Conservation (phyloP, 2,329 filamentous ascomycete species). For the Cladophialophora chaetospira region DNA sequence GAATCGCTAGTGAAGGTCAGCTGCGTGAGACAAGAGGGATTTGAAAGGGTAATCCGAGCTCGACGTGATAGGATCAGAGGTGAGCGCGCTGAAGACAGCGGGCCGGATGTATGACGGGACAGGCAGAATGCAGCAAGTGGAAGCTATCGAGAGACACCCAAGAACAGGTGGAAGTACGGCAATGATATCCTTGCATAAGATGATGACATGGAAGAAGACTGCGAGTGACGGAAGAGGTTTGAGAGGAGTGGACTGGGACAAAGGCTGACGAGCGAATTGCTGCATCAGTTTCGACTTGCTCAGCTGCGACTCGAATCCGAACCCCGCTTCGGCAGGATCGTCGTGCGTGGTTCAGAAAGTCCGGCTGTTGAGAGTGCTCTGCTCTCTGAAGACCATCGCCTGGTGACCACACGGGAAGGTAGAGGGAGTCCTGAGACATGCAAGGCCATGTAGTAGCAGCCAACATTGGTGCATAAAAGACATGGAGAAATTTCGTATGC, state of each 20-base stretch:
- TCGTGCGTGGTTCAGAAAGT: background rate
- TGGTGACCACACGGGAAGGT: background rate
- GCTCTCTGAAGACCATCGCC: background rate
- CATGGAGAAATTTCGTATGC: too few species aligned
- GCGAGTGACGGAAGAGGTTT: slow-evolving; percentile 18
- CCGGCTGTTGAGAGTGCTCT: background rate
- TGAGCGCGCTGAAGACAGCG: background rate
- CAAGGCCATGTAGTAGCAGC: too few species aligned
- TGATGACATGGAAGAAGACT: slow-evolving; percentile 11
- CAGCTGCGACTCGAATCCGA: slow-evolving; percentile 12
- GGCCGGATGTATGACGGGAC: slow-evolving; percentile 9
- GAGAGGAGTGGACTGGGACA: slow-evolving; percentile 14
- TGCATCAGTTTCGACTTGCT: slow-evolving; percentile 4
- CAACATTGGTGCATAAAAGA: too few species aligned
- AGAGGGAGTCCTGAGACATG: background rate
- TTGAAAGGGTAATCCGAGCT: background rate
- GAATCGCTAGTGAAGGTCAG: slow-evolving; percentile 18
- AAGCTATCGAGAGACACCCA: background rate
- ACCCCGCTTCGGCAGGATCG: slow-evolving; percentile 14
- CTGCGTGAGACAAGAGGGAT: background rate
- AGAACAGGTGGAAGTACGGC: slow-evolving; percentile 10
- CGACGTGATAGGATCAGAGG: background rate
- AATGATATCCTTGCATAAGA: slow-evolving; percentile 22
- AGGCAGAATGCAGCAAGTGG: slow-evolving; percentile 8
- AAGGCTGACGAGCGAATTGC: slow-evolving; percentile 17